Conservation (phyloP, 805 yeast genomes). For the Wickerhamiella occidentalis region DNA sequence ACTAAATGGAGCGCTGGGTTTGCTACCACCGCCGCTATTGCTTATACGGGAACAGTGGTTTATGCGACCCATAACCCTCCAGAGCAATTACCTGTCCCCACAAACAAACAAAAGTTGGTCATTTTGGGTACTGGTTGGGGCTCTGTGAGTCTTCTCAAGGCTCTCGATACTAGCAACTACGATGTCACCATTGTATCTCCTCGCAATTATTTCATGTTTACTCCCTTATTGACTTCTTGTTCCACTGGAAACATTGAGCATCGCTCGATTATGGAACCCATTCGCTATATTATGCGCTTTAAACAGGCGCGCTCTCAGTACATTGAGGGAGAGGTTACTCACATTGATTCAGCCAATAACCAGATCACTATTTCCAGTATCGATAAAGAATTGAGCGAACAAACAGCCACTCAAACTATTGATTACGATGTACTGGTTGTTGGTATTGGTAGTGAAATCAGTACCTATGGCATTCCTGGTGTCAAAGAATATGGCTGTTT, state of each 20-base stretch:
- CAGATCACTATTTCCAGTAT: conserved; percentile 39
- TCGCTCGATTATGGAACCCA: conserved; percentile 89
- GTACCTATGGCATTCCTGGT: conserved; percentile 92
- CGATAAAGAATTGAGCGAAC: conserved; percentile 20
- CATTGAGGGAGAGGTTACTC: conserved; percentile 82
- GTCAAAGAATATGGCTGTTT: conserved; percentile 74
- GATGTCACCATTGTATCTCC: conserved; percentile 88
- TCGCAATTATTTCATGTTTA: conserved; percentile 87
- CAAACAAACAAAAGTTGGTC: conserved; percentile 60
- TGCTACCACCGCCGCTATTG: conserved; percentile 34
- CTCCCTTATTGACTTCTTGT: conserved; percentile 89
- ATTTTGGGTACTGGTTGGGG: conserved; percentile 85
- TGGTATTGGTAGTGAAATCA: conserved; percentile 92
- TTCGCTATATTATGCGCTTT: conserved; percentile 69
- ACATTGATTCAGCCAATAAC: conserved; percentile 62
- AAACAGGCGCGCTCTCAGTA: conserved; percentile 66
- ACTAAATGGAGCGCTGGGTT: conserved; percentile 13
- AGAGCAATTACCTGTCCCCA: conserved; percentile 36
- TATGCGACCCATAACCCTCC: conserved; percentile 30
- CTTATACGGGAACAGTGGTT: conserved; percentile 45
- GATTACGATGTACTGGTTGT: conserved; percentile 74
- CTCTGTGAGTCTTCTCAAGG: conserved; percentile 69
- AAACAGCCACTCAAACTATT: conserved; percentile 35
- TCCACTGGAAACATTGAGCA: conserved; percentile 86
- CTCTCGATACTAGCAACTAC: conserved; percentile 73